phyloP scores from a whole-genome alignment of 805 yeast genomes.

The Pichia californica region DNA sequence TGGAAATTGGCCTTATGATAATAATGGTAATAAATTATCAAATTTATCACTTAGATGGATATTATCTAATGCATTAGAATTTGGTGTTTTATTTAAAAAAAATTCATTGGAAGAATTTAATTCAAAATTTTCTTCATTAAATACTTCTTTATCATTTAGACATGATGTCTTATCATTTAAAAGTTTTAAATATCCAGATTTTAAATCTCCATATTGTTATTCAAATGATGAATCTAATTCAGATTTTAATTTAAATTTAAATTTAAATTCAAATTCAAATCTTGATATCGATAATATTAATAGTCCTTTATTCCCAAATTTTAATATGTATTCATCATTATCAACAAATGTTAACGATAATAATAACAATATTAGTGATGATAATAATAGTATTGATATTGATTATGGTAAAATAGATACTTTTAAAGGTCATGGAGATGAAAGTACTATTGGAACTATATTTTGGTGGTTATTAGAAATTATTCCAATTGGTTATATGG shows the following conservation, averaged over 20 bases:
- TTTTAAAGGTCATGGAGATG: constrained; percentile 36
- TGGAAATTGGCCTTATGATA: constrained; percentile 55
- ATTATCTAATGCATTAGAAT: constrained; percentile 43
- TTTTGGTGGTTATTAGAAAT: constrained; percentile 61
- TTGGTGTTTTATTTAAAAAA: constrained; percentile 43
- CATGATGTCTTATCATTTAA: constrained; percentile 44
- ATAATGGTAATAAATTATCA: constrained; percentile 38
- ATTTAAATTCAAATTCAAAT: neutral
- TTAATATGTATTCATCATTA: constrained; percentile 11
- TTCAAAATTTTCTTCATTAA: constrained; percentile 31
- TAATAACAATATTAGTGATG: too few species aligned
- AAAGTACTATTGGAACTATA: constrained; percentile 22
- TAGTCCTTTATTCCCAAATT: constrained; percentile 5
- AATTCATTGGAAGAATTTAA: constrained; percentile 37
- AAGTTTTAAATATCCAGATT: constrained; percentile 9
- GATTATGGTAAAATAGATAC: constrained; percentile 15
- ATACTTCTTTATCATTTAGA: constrained; percentile 39
- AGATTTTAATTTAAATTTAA: neutral
- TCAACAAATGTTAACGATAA: neutral
- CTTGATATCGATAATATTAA: constrained; percentile 3
- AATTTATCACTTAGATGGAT: constrained; percentile 58
- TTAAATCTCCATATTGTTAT: constrained; percentile 1
- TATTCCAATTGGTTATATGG: constrained; percentile 49
- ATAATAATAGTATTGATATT: too few species aligned
- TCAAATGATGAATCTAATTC: neutral